These are phyloP conservation scores for Echinochloa phyllopogon DNA, from an alignment of 176 grass and related monocot genomes.

Conservation along the genomic window DNA sequence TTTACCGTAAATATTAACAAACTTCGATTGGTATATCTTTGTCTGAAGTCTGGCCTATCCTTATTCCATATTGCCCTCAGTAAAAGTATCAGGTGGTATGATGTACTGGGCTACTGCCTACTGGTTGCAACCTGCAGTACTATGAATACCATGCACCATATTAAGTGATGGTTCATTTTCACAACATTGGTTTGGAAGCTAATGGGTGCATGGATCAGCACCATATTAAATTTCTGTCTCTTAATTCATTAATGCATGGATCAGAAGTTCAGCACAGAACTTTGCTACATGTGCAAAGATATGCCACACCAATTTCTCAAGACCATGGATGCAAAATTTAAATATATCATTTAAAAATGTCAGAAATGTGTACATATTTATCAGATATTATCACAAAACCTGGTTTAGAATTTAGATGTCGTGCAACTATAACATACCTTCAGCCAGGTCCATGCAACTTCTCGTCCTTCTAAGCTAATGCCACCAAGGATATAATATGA, in stretches of 20 bases:
- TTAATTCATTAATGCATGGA: slow-evolving; percentile 3
- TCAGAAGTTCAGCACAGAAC: not conserved
- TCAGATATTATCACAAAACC: not conserved
- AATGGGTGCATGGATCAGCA: too few relatives aligned
- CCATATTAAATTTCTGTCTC: not conserved
- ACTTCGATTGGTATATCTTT: too few relatives aligned
- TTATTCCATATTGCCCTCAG: slow-evolving; percentile 7
- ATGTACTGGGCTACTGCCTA: not conserved
- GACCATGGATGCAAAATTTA: not conserved
- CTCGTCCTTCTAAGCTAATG: slow-evolving; percentile 75
- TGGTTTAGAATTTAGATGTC: not conserved
- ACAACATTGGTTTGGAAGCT: not conserved
- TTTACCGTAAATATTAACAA: not conserved
- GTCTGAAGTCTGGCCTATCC: not conserved
- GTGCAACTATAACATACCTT: slow-evolving; percentile 63
- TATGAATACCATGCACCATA: not conserved
- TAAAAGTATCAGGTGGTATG: slow-evolving; percentile 7
- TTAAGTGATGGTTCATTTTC: not conserved
- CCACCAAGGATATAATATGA: slow-evolving; percentile 68
- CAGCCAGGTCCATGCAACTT: slow-evolving; percentile 85
- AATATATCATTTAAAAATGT: not conserved
- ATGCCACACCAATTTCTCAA: slow-evolving; percentile 8
- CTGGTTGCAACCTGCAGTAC: slow-evolving; percentile 7
- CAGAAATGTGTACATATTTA: not conserved
- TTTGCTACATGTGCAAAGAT: not conserved